These are phyloP conservation scores for Kuraishia borneana DNA, from an alignment of 805 yeast genomes.

Conservation along the genomic window DNA sequence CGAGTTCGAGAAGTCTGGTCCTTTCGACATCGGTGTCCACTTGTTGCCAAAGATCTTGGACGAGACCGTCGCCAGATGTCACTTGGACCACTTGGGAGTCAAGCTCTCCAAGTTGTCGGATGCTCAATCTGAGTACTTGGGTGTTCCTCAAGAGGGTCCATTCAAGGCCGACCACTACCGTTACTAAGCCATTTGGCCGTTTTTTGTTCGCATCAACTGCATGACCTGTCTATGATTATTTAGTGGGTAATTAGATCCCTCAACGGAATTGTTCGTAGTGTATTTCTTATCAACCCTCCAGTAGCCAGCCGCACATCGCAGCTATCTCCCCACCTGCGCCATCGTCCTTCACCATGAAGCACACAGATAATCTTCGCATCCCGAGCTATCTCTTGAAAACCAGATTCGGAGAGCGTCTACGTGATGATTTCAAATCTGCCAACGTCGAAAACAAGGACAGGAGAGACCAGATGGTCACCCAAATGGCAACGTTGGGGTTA, in stretches of 20 bases:
- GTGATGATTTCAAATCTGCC: background rate
- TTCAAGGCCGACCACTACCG: slow-evolving; percentile 97
- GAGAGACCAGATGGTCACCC: background rate
- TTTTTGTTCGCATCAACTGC: slow-evolving; percentile 8
- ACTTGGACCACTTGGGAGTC: slow-evolving; percentile 90
- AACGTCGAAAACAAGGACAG: background rate
- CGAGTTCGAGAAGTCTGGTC: slow-evolving; percentile 89
- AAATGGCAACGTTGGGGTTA: slow-evolving; percentile 6
- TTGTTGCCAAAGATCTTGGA: slow-evolving; percentile 95
- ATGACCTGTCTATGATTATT: slow-evolving; percentile 1
- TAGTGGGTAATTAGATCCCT: background rate
- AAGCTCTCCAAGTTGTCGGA: slow-evolving; percentile 64
- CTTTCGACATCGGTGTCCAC: slow-evolving; percentile 88
- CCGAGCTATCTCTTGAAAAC: background rate
- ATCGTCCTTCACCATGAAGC: background rate
- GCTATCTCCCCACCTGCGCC: background rate
- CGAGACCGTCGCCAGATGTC: slow-evolving; percentile 97
- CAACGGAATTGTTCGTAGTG: background rate
- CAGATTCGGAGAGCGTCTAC: background rate
- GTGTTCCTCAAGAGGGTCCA: slow-evolving; percentile 89
- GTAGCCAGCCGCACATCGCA: background rate
- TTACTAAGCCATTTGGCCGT: slow-evolving; percentile 41
- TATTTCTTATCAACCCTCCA: background rate
- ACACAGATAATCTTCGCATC: background rate
- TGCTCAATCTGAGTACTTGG: slow-evolving; percentile 90